These are phyloP conservation scores for Dichomitus squalens DNA, from an alignment of 1,284 basidiomycete species.

Conservation along the genomic window DNA sequence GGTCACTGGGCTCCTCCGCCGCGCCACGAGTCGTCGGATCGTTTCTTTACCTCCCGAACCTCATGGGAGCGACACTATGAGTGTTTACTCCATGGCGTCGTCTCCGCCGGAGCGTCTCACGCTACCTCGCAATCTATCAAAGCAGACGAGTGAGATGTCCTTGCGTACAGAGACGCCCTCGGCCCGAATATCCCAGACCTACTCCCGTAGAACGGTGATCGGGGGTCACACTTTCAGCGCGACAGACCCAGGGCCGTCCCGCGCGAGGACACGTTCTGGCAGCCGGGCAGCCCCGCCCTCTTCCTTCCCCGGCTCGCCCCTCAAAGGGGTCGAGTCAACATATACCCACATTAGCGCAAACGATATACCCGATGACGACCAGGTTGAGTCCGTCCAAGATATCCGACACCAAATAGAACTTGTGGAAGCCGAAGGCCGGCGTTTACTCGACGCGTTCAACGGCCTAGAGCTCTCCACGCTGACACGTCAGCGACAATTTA, in stretches of 20 bases:
- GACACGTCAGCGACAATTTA: slow-evolving; percentile 49
- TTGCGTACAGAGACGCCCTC: slow-evolving; percentile 46
- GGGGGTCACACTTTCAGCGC: slow-evolving; percentile 21
- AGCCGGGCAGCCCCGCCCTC: slow-evolving; percentile 49
- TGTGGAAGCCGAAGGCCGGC: slow-evolving; percentile 67
- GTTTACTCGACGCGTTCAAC: slow-evolving; percentile 74
- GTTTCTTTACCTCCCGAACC: slow-evolving; percentile 42
- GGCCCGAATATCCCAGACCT: slow-evolving; percentile 30
- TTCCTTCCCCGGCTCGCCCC: slow-evolving; percentile 46
- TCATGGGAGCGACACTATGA: slow-evolving; percentile 52
- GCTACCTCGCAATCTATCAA: slow-evolving; percentile 43
- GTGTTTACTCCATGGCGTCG: slow-evolving; percentile 53
- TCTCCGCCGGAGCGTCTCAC: slow-evolving; percentile 41
- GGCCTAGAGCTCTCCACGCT: slow-evolving; percentile 71
- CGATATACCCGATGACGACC: slow-evolving; percentile 54
- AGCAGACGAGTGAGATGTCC: slow-evolving; percentile 53
- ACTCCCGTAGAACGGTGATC: slow-evolving; percentile 18
- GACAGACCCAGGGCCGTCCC: slow-evolving; percentile 19
- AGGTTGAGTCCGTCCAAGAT: slow-evolving; percentile 56
- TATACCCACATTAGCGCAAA: slow-evolving; percentile 38
- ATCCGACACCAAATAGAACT: slow-evolving; percentile 65
- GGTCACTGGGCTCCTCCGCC: slow-evolving; percentile 60
- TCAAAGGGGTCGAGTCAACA: slow-evolving; percentile 28
- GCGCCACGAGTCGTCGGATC: slow-evolving; percentile 52
- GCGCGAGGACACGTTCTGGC: slow-evolving; percentile 45